Conservation (phyloP, 192 early-diverging fungal species). For the Backusella tuberculispora region DNA sequence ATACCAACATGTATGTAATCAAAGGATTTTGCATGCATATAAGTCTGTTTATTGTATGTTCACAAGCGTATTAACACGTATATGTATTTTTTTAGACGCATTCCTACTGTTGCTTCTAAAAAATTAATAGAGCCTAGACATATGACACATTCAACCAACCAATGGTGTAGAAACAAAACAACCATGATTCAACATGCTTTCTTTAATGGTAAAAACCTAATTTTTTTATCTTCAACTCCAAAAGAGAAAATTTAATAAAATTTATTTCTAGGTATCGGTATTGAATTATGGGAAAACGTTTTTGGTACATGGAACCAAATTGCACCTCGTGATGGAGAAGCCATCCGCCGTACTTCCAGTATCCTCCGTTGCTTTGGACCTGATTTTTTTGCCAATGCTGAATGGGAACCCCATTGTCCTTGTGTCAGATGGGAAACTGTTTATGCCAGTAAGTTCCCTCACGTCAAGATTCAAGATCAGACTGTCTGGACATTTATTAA, state of each 20-base stretch:
- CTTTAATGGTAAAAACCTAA: slow-evolving; percentile 21
- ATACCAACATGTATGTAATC: slow-evolving; percentile 24
- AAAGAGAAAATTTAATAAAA: background rate
- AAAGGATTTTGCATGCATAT: background rate
- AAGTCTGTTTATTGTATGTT: background rate
- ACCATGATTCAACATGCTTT: slow-evolving; percentile 28
- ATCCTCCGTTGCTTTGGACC: slow-evolving; percentile 32
- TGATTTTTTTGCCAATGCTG: slow-evolving; percentile 23
- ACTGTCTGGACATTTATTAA: slow-evolving; percentile 30
- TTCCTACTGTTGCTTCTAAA: slow-evolving; percentile 28
- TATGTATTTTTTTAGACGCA: slow-evolving; percentile 15
- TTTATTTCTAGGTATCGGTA: slow-evolving; percentile 22
- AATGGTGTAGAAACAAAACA: slow-evolving; percentile 29
- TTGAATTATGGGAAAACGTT: slow-evolving; percentile 30
- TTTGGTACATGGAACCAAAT: slow-evolving; percentile 35
- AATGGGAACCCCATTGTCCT: slow-evolving; percentile 32
- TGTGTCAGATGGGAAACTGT: slow-evolving; percentile 24
- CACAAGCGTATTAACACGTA: background rate
- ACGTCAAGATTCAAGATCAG: background rate
- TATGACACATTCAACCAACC: slow-evolving; percentile 27
- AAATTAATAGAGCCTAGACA: slow-evolving; percentile 25
- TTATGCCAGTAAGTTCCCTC: slow-evolving; percentile 12
- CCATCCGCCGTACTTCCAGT: slow-evolving; percentile 14
- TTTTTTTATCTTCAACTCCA: background rate
- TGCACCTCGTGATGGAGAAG: slow-evolving; percentile 28